A percentile compares a stretch with the other conserved stretches of the same genome.
Conservation (phyloP, 805 yeast species). For the Starmerella floricola region DNA sequence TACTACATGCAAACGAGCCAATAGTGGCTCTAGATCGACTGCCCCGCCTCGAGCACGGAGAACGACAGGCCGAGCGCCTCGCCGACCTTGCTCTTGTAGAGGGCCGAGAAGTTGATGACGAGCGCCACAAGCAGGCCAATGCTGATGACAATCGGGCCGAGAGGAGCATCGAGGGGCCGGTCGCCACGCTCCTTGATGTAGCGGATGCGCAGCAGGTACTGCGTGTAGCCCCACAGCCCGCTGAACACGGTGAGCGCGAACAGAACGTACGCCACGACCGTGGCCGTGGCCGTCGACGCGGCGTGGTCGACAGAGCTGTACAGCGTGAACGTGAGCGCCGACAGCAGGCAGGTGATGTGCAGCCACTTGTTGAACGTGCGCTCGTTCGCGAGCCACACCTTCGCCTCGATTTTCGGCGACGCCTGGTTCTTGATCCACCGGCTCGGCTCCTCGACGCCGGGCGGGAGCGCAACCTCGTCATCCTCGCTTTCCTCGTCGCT, state of each 20-base stretch:
- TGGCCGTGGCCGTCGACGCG: constrained; percentile 45
- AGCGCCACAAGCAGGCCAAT: constrained; percentile 55
- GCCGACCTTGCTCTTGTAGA: constrained; percentile 30
- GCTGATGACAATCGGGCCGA: constrained; percentile 79
- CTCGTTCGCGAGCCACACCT: constrained; percentile 97
- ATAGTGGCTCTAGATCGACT: too few relatives aligned
- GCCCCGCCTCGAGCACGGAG: too few relatives aligned
- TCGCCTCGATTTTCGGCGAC: constrained; percentile 88
- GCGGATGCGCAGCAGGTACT: constrained; percentile 57
- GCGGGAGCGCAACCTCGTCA: constrained; percentile 73
- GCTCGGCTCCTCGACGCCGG: constrained; percentile 78
- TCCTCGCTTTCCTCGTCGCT: constrained; percentile 61
- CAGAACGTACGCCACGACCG: constrained; percentile 60
- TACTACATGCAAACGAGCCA: not conserved
- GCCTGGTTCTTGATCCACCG: constrained; percentile 75
- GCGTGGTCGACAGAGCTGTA: constrained; percentile 64
- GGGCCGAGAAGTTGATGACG: constrained; percentile 57
- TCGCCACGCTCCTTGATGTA: constrained; percentile 74
- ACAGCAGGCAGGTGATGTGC: constrained; percentile 71
- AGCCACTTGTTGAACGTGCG: constrained; percentile 95
- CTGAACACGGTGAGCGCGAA: constrained; percentile 72
- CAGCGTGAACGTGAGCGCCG: constrained; percentile 74
- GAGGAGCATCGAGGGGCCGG: constrained; percentile 73
- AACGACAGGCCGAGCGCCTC: too few relatives aligned
- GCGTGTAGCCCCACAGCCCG: constrained; percentile 79